A percentile compares a stretch with the other conserved stretches of the same genome.
These are phyloP conservation scores for Rhamnella rubrinervis DNA, from an alignment of 331 rosid species.

Conservation along the genomic window DNA sequence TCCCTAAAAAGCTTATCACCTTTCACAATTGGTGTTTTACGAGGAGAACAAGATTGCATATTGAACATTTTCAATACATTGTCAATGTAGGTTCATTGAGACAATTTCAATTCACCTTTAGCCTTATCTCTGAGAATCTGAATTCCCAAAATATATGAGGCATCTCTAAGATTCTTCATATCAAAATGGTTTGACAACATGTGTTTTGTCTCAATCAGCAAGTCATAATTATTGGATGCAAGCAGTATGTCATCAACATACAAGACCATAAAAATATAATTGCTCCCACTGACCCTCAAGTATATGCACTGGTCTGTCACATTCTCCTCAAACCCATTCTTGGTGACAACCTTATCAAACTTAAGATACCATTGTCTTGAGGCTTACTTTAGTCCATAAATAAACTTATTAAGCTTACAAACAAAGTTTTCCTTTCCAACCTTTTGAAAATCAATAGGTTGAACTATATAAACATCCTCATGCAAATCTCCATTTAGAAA, in stretches of 20 bases:
- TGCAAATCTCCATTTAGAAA: too few relatives aligned
- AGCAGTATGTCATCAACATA: not conserved
- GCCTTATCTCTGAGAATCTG: not conserved
- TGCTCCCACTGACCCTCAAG: not conserved
- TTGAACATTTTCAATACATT: not conserved
- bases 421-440: too few relatives aligned
- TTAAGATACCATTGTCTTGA: not conserved
- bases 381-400: not conserved
- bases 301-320: not conserved
- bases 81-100: not conserved
- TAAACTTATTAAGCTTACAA: too few relatives aligned
- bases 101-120: not conserved
- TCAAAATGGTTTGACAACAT: too few relatives aligned
- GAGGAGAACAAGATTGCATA: not conserved
- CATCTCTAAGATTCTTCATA: not conserved
- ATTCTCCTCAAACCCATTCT: not conserved
- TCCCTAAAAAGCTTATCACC: too few relatives aligned
- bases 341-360: not conserved
- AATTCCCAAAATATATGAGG: not conserved
- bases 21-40: too few relatives aligned
- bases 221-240: not conserved
- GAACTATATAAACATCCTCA: too few relatives aligned
- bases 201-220: too few relatives aligned
- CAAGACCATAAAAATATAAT: not conserved
- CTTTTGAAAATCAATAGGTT: too few relatives aligned